Evolutionary conservation across 1,284 basidiomycete genomes (phyloP).

Genomic region (Wallemia ichthyophaga): DNA sequence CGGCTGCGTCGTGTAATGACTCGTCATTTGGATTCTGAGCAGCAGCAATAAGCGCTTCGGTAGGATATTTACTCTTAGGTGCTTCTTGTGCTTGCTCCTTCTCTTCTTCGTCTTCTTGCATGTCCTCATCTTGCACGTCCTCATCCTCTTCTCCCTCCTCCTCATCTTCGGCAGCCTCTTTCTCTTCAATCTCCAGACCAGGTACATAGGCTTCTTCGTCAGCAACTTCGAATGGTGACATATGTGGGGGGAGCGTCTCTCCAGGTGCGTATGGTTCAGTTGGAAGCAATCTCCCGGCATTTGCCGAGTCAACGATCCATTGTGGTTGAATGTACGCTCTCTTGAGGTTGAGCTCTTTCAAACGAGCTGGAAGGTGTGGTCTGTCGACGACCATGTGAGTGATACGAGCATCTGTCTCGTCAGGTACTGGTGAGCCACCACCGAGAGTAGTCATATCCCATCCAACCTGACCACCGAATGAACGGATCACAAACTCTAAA

Average conservation of each 20-base stretch:
- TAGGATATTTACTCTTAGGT: conserved; percentile 8
- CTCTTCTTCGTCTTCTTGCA: too few relatives aligned
- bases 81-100: conserved; percentile 7
- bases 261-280: conserved; percentile 71
- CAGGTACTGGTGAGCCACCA: conserved; percentile 44
- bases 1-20: conserved; percentile 51
- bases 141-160: conserved; percentile 15
- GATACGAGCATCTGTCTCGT: conserved; percentile 26
- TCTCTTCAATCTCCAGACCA: conserved; percentile 15
- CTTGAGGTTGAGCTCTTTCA: conserved; percentile 27
- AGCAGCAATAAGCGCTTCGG: conserved; percentile 24
- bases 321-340: conserved; percentile 87
- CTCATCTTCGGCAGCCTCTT: conserved; percentile 11
- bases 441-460: conserved; percentile 60
- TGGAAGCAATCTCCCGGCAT: conserved; percentile 50
- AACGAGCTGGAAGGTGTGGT: conserved; percentile 21
- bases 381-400: conserved; percentile 92
- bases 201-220: conserved; percentile 6
- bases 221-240: conserved; percentile 48
- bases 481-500: conserved; percentile 79
- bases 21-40: conserved; percentile 29
- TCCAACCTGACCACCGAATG: conserved; percentile 48
- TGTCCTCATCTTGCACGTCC: conserved; percentile 12
- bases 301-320: conserved; percentile 92
- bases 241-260: conserved; percentile 62